A percentile compares a stretch with the other conserved stretches of the same genome.
phyloP scores from a whole-genome alignment of 2,329 filamentous ascomycete genomes.

The Trichoderma semiorbis region DNA sequence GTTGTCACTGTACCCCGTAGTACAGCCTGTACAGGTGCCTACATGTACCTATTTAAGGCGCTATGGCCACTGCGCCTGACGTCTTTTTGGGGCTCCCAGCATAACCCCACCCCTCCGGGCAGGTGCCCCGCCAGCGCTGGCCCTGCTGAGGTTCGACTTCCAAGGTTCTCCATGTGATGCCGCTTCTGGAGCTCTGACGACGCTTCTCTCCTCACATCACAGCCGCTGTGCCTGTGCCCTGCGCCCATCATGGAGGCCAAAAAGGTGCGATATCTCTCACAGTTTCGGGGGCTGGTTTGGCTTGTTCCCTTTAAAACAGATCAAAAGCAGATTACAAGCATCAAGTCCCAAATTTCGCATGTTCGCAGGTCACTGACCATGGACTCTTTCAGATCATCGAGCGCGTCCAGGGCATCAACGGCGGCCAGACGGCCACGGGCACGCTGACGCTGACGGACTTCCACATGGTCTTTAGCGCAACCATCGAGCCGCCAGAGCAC shows the following conservation, averaged over 20 bases:
- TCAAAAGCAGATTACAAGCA: background rate
- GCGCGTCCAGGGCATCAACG: slow-evolving; percentile 58
- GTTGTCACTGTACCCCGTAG: no score
- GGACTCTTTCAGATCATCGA: slow-evolving; percentile 44
- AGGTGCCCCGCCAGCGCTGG: slow-evolving; percentile 10
- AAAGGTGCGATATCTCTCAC: slow-evolving; percentile 32
- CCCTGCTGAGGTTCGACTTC: background rate
- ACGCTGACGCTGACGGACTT: slow-evolving; percentile 60
- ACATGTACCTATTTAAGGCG: background rate
- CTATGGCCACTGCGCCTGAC: slow-evolving; percentile 16
- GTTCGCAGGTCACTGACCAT: background rate
- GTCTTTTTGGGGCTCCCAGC: background rate
- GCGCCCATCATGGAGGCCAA: slow-evolving; percentile 37
- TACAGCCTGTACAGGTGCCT: no score
- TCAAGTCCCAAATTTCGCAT: background rate
- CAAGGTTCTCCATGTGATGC: slow-evolving; percentile 8
- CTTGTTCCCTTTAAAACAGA: background rate
- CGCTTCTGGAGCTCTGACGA: slow-evolving; percentile 11
- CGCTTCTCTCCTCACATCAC: slow-evolving; percentile 12
- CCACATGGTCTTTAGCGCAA: slow-evolving; percentile 55
- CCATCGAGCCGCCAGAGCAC: slow-evolving; percentile 28
- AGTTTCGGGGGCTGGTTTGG: background rate
- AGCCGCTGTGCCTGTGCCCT: background rate
- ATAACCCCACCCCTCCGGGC: slow-evolving; percentile 13
- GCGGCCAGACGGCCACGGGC: slow-evolving; percentile 54